phyloP scores from a whole-genome alignment of 2,329 filamentous ascomycete genomes.

The Pseudogymnoascus verrucosus region DNA sequence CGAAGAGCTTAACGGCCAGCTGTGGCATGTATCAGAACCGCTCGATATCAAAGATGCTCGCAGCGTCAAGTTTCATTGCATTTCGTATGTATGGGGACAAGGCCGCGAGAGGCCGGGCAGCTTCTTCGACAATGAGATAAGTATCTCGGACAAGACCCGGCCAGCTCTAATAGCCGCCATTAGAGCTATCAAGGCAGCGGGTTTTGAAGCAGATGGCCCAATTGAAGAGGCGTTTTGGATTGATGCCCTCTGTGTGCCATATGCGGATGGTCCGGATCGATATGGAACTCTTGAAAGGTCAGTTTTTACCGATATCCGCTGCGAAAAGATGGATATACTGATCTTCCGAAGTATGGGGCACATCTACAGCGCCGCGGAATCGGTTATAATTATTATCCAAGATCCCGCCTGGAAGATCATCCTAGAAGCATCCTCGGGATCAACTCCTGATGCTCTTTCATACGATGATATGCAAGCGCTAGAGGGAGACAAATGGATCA shows the following conservation, averaged over 20 bases:
- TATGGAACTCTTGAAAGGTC: constrained; percentile 16
- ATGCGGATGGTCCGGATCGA: constrained; percentile 10
- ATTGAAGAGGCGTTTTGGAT: constrained; percentile 16
- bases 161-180: constrained; percentile 15
- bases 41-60: constrained; percentile 5
- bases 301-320: neutral
- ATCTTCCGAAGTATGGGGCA: neutral
- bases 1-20: constrained; percentile 15
- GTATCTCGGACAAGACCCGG: constrained; percentile 15
- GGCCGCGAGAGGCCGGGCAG: constrained; percentile 12
- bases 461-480: constrained; percentile 4
- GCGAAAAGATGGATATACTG: neutral
- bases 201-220: neutral
- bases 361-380: constrained; percentile 1
- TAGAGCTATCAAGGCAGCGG: constrained; percentile 10
- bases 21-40: constrained; percentile 15
- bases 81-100: constrained; percentile 17
- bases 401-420: constrained; percentile 7
- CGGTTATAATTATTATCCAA: constrained; percentile 10
- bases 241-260: constrained; percentile 17
- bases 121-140: constrained; percentile 16
- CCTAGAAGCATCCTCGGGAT: neutral
- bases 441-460: neutral
- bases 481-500: constrained; percentile 13
- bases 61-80: constrained; percentile 14